phyloP scores from a whole-genome alignment of 1,284 basidiomycete species.

The Leccinum laetum region DNA sequence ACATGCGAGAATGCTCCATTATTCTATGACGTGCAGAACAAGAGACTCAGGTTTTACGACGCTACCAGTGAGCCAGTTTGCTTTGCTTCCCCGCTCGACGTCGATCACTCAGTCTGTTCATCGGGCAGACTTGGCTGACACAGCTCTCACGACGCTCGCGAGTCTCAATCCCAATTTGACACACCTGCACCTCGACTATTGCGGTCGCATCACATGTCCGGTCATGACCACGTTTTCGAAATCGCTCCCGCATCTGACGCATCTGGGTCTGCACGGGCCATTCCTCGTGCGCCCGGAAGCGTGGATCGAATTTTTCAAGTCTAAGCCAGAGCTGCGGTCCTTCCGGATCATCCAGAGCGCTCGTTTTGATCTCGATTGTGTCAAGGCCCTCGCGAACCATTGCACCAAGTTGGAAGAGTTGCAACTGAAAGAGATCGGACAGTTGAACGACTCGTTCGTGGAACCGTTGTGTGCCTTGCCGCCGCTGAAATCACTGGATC shows the following conservation, averaged over 20 bases:
- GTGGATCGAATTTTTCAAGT: constrained; percentile 79
- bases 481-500: constrained; percentile 55
- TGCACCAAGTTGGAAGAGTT: constrained; percentile 71
- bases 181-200: constrained; percentile 79
- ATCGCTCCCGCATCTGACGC: constrained; percentile 65
- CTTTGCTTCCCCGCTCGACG: background rate
- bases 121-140: constrained; percentile 61
- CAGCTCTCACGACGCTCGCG: constrained; percentile 68
- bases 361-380: constrained; percentile 79
- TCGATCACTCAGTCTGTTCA: background rate
- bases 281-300: constrained; percentile 80
- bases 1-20: constrained; percentile 78
- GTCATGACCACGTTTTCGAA: constrained; percentile 67
- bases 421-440: constrained; percentile 79
- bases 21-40: constrained; percentile 80
- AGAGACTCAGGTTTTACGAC: constrained; percentile 81
- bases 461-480: constrained; percentile 49
- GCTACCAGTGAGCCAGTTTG: constrained; percentile 66
- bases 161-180: constrained; percentile 82
- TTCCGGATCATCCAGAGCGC: constrained; percentile 88
- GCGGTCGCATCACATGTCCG: constrained; percentile 80
- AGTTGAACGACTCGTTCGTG: constrained; percentile 68
- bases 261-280: constrained; percentile 85
- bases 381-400: constrained; percentile 59
- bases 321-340: constrained; percentile 59